A percentile compares a stretch with the other conserved stretches of the same genome.
Evolutionary conservation across 495 filamentous ascomycete genomes (phyloP).

Genomic region (Penicilliopsis zonata): DNA sequence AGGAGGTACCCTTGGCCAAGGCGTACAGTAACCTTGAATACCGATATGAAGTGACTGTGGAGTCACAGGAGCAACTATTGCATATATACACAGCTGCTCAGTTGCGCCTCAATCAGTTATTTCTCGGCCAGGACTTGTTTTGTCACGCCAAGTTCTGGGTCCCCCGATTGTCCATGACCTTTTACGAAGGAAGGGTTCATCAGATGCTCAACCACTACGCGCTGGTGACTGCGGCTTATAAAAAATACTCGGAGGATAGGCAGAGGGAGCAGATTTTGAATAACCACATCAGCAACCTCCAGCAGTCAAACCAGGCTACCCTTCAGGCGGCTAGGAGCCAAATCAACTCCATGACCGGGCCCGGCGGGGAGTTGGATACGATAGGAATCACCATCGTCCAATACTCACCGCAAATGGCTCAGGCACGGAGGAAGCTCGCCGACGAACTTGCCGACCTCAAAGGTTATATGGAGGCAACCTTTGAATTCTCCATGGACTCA

Average conservation of each 20-base stretch:
- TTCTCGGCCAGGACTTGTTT: constrained; percentile 2
- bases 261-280: not conserved
- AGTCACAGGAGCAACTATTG: not conserved
- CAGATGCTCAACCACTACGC: not conserved
- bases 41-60: constrained; percentile 2
- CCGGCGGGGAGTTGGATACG: no score
- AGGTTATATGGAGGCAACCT: no score
- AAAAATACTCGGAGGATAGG: not conserved
- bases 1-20: not conserved
- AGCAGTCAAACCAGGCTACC: no score
- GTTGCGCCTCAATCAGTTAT: not conserved
- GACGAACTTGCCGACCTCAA: no score
- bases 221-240: not conserved
- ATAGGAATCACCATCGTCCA: no score
- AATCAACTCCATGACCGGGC: no score
- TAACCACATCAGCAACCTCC: no score
- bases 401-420: no score
- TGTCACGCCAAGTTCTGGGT: constrained; percentile 1
- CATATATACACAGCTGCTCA: not conserved
- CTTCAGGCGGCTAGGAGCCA: no score
- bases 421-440: no score
- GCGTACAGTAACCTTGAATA: constrained; percentile 1
- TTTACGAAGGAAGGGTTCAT: not conserved
- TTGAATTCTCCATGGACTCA: no score
- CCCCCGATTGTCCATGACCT: constrained; percentile 1